Conservation (phyloP, 345 rosid species). For the Schrenkiella parvula region DNA sequence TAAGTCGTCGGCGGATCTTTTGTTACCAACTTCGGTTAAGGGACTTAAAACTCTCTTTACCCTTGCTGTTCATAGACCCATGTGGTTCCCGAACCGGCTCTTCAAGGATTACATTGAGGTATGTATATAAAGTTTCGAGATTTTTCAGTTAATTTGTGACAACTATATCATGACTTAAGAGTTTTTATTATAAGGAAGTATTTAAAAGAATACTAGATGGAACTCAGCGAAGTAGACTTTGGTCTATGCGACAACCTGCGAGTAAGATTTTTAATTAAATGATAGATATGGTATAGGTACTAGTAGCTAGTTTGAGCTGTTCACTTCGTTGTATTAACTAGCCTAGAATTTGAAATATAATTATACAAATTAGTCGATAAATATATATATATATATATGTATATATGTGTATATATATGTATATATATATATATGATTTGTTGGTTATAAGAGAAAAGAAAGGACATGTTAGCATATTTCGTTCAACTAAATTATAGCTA, state of each 20-base stretch:
- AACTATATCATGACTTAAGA: neutral
- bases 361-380: neutral
- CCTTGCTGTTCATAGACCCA: conserved; percentile 63
- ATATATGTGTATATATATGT: too few relatives aligned
- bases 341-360: neutral
- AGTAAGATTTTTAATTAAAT: neutral
- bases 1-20: conserved; percentile 68
- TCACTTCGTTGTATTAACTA: neutral
- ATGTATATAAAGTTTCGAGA: neutral
- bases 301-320: neutral
- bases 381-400: too few relatives aligned
- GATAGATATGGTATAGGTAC: neutral
- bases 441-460: neutral
- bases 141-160: neutral
- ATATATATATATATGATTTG: neutral
- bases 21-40: conserved; percentile 69
- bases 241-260: neutral
- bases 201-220: neutral
- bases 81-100: conserved; percentile 84
- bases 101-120: conserved; percentile 84
- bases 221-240: neutral
- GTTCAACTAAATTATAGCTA: too few relatives aligned
- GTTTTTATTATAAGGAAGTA: too few relatives aligned
- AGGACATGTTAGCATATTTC: neutral
- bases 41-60: conserved; percentile 74